A percentile compares a stretch with the other conserved stretches of the same genome.
These are phyloP conservation scores for Aegilops umbellulata DNA, from an alignment of 176 grass and related monocot species.

Conservation along the genomic window DNA sequence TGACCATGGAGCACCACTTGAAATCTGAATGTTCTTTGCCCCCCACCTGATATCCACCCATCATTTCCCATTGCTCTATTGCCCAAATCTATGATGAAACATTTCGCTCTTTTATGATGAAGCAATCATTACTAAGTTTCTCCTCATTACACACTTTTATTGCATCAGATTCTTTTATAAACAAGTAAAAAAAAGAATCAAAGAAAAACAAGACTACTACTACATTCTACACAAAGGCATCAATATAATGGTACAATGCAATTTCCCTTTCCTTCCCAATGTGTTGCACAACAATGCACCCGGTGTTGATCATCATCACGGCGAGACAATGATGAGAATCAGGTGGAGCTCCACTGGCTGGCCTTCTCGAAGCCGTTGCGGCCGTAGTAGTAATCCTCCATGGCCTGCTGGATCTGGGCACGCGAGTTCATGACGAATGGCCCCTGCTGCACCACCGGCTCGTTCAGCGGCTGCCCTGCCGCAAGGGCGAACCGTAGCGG, in stretches of 20 bases:
- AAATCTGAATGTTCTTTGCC: no score
- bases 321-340: neutral
- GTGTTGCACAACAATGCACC: neutral
- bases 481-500: constrained; percentile 61
- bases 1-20: no score
- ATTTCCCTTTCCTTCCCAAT: neutral
- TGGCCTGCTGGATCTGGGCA: constrained; percentile 72
- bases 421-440: constrained; percentile 83
- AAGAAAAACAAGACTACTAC: neutral
- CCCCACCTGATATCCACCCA: no score
- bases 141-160: neutral
- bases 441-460: constrained; percentile 68
- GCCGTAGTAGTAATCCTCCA: constrained; percentile 68
- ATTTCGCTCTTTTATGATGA: neutral
- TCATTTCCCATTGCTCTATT: neutral
- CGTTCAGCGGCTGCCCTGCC: constrained; percentile 59
- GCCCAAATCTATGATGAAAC: neutral
- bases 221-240: neutral
- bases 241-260: neutral
- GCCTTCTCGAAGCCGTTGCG: constrained; percentile 79
- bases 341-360: constrained; percentile 40
- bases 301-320: neutral
- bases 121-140: neutral
- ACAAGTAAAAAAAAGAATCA: neutral
- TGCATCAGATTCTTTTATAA: neutral